Evolutionary conservation across 129 eudicot genomes (phyloP).

Genomic region (Saposhnikovia divaricata): DNA sequence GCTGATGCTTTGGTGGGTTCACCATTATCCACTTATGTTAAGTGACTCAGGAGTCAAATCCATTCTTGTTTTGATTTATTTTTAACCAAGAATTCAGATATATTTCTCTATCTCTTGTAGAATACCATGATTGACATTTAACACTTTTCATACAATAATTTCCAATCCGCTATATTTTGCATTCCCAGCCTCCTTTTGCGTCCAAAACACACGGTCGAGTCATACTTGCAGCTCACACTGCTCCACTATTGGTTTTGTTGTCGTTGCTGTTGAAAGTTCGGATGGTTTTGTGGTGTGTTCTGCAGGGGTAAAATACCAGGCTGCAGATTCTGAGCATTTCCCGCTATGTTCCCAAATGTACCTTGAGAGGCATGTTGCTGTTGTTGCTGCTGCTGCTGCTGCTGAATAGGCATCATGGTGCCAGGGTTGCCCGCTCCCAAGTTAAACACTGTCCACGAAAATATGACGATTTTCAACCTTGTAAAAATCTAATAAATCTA

Average conservation of each 20-base stretch:
- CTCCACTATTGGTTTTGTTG: constrained; percentile 55
- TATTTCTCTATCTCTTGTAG: no score
- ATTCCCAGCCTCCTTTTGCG: no score
- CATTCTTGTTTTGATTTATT: no score
- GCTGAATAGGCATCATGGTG: constrained; percentile 70
- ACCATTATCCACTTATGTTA: background rate
- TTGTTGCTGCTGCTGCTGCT: constrained; percentile 43
- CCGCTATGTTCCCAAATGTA: constrained; percentile 70
- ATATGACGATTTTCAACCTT: background rate
- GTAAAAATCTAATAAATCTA: background rate
- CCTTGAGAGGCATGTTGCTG: constrained; percentile 43
- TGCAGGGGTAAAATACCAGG: constrained; percentile 49
- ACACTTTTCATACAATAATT: no score
- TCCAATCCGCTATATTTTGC: no score
- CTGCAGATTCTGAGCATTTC: constrained; percentile 65
- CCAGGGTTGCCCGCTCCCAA: constrained; percentile 68
- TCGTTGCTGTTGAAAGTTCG: constrained; percentile 84
- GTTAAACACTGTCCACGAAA: constrained; percentile 34
- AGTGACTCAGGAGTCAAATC: no score
- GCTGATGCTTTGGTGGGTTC: no score
- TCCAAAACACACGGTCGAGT: no score
- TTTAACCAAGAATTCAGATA: no score
- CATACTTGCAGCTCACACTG: background rate
- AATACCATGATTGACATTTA: no score
- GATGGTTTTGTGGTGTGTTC: constrained; percentile 50